These are phyloP conservation scores for Linnemannia exigua DNA, from an alignment of 192 early-diverging fungal genomes.

Conservation along the genomic window DNA sequence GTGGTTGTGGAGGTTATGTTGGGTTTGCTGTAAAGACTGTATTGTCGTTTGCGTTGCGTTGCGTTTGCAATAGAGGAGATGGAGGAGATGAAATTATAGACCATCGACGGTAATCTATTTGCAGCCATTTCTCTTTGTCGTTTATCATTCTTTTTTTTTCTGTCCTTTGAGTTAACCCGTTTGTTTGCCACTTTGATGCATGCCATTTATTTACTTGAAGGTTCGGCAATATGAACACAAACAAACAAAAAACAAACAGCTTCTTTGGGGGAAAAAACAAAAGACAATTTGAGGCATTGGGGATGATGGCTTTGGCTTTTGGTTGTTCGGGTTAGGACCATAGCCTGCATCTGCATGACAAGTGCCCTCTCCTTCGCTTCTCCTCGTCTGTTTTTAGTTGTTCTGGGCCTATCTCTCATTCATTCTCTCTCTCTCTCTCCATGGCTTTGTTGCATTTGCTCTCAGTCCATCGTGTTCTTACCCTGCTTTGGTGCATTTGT, in stretches of 20 bases:
- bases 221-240: background rate
- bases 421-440: background rate
- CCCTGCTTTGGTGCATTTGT: too few relatives aligned
- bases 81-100: too few relatives aligned
- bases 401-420: background rate
- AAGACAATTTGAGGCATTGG: too few relatives aligned
- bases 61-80: too few relatives aligned
- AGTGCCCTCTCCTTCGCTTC: background rate
- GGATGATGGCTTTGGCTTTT: background rate
- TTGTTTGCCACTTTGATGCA: background rate
- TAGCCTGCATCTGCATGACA: background rate
- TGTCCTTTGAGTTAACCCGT: background rate
- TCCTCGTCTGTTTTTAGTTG: background rate
- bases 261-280: background rate
- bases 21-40: too few relatives aligned
- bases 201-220: too few relatives aligned
- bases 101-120: too few relatives aligned
- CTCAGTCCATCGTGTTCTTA: too few relatives aligned
- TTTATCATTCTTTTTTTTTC: background rate
- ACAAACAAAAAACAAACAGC: background rate
- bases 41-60: too few relatives aligned
- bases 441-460: too few relatives aligned
- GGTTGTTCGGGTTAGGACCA: background rate
- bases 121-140: too few relatives aligned
- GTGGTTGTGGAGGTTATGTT: too few relatives aligned